Base-by-base conservation (phyloP, 2,329 filamentous ascomycete genomes). In the Seiridium unicorne region DNA sequence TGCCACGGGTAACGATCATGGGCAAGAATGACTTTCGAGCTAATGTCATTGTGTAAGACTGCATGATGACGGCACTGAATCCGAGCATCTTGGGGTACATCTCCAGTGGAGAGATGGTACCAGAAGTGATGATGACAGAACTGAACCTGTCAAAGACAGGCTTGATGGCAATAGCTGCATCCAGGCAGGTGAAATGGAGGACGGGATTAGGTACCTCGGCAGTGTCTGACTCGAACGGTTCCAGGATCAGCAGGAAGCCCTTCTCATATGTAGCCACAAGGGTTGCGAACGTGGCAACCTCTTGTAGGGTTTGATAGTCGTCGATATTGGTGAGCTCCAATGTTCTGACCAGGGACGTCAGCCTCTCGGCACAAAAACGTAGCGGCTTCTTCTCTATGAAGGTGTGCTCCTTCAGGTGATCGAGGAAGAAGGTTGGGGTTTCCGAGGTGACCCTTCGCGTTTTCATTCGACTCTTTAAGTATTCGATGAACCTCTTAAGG, bases 71-170 rank as follows among this genome's bases (percentile, higher is more conserved):
- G 1, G 93, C 92, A 8, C 84, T 84, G 76, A 99, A 99, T 57
- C 92, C 90, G 34, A 99, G 87, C 93, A 99, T 99, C 71, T 97
- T 97, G 0, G 95, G 96, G 70, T 99, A 99, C 90, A 99, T 99
- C 73, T 99, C 96, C 3, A 99, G 78, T 0, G 95, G 95, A 1
- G 95, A 98, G 62, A 99, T 92, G 1, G 95, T 99, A 64, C 95
- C 95, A 0, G 95, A 98, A 0, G 95, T 99, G 72, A 99, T 98
- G 71, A 99, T 96, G 65, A 99, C 95, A 1, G 95, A 98, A 74
- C 92, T 93, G 74, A 99, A 99, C 56, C 95, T 89, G 61, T 99
- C 94, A 70, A 99, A 97, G 4, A 99, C 94, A 0, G 95, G 95
- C 64, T 95, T 96, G 70, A 99, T 99, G 47, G 96, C 95, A 65